Evolutionary conservation across 768 basidiomycete genomes (phyloP).

Genomic region (Thelephora ganbajun): DNA sequence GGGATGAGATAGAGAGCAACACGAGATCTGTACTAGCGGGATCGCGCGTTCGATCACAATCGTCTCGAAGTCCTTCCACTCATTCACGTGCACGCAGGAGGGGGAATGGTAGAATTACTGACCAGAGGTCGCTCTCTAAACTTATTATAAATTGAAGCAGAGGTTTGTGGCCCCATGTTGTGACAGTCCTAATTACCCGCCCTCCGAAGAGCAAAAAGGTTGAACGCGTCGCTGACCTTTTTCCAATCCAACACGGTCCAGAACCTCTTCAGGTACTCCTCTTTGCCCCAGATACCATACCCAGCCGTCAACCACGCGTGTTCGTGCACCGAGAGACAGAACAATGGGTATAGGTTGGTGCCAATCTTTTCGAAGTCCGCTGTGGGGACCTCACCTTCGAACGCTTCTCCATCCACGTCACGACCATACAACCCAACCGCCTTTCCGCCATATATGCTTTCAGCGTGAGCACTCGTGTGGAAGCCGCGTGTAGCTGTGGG

Average conservation of each 20-base stretch:
- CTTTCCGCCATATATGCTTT: not conserved
- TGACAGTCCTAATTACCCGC: too few relatives aligned
- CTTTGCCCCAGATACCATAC: conserved; percentile 86
- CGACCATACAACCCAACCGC: not conserved
- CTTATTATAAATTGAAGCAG: too few relatives aligned
- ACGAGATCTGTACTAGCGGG: too few relatives aligned
- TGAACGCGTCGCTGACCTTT: conserved; percentile 28
- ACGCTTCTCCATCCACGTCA: not conserved
- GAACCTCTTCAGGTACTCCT: conserved; percentile 71
- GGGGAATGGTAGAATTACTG: too few relatives aligned
- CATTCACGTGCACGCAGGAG: too few relatives aligned
- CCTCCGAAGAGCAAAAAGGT: too few relatives aligned
- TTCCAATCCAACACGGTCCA: conserved; percentile 77
- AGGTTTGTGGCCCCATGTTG: too few relatives aligned
- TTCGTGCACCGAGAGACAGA: conserved; percentile 70
- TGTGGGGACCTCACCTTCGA: not conserved
- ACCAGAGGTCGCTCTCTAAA: too few relatives aligned
- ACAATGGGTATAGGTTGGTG: conserved; percentile 52
- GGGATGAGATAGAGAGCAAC: conserved; percentile 11
- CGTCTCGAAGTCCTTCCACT: too few relatives aligned
- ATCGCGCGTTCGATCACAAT: too few relatives aligned
- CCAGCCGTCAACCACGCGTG: conserved; percentile 79
- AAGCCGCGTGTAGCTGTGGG: not conserved
- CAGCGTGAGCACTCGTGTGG: not conserved
- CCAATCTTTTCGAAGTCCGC: conserved; percentile 22